Evolutionary conservation across 257 asterid species (phyloP), one percentile per base, ranked within the genome.

Genomic region (Solanum chmielewskii): DNA sequence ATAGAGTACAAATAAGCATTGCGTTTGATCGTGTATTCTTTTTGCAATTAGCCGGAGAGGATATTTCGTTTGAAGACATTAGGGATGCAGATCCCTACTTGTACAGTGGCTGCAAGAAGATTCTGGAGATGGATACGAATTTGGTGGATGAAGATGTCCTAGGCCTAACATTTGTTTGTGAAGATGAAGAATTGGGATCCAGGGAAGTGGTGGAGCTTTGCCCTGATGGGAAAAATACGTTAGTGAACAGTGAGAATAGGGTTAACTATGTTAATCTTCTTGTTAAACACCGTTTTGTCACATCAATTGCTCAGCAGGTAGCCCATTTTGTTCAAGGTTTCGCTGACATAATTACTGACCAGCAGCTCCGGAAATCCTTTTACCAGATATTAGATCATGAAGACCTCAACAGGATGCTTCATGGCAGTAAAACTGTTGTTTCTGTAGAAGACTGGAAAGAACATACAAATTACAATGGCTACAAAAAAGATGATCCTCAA

Each of bases 391-490:
- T 97, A 91, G 91, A 94, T 60, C 92, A 89, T 7, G 95, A 93
- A 90, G 99, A 97, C 90, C 94, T 95, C 86, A 96, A 95, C 87
- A 62, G 86, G 92, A 94, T 97, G 94, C 92, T 97, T n/a, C 91
- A 90, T 87, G 99, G 99, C n/a, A 94, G 96, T 89, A 95, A 94
- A 83, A 92, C 85, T 83, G 92, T 86, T 84, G 89, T 97, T 87
- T 94, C 96, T 83, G 91, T 94, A 27, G 95, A 94, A 91, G 97
- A 95, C 88, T 97, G 98, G 98, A 97, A 85, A 89, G 95, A 95
- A 49, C 98, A 97, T 90, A 94, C 98, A 3, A 93, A 94, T 37
- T 97, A 92, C 87, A 88, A 88, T 75, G 98, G 98, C 90, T 95
- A 91, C 87, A 87, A 90, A 70, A 93, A 90, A 89, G 92, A 91